Evolutionary conservation across 495 filamentous ascomycete genomes (phyloP).

Genomic region (Aspergillus steynii): DNA sequence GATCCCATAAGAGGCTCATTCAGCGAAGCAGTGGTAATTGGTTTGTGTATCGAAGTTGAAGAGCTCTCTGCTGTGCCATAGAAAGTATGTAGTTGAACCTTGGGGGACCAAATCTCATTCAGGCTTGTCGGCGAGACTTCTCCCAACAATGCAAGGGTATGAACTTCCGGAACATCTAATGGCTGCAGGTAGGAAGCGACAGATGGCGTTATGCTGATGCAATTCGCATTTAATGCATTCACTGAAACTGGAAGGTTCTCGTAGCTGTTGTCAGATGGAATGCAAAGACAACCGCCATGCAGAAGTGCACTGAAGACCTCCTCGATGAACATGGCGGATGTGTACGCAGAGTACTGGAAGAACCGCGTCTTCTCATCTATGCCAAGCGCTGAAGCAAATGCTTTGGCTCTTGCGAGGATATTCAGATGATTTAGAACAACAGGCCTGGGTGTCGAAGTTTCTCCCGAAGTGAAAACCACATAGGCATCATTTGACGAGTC

Average conservation of each 20-base stretch:
- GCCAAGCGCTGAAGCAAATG: constrained; percentile 46
- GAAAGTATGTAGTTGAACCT: constrained; percentile 27
- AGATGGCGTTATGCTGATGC: constrained; percentile 37
- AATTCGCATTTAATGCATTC: constrained; percentile 34
- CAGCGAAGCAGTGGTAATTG: neutral
- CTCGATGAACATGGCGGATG: constrained; percentile 41
- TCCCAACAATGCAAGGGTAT: constrained; percentile 22
- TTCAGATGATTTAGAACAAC: constrained; percentile 41
- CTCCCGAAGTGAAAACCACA: constrained; percentile 57
- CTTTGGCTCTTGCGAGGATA: constrained; percentile 45
- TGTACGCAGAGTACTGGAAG: constrained; percentile 57
- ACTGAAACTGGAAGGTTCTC: constrained; percentile 33
- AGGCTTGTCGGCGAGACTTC: constrained; percentile 18
- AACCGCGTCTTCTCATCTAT: constrained; percentile 53
- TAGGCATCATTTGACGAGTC: constrained; percentile 40
- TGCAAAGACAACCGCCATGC: constrained; percentile 47
- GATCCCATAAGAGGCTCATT: constrained; percentile 27
- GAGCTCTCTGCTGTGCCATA: constrained; percentile 44
- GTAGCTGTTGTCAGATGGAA: constrained; percentile 34
- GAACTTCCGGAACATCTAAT: constrained; percentile 20
- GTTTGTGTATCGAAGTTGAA: constrained; percentile 27
- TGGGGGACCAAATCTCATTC: constrained; percentile 14
- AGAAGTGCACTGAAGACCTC: constrained; percentile 44
- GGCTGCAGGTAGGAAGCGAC: constrained; percentile 19
- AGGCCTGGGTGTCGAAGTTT: constrained; percentile 39